A percentile compares a stretch with the other conserved stretches of the same genome.
Evolutionary conservation across 129 eudicot genomes (phyloP).

Genomic region (Tanacetum coccineum): DNA sequence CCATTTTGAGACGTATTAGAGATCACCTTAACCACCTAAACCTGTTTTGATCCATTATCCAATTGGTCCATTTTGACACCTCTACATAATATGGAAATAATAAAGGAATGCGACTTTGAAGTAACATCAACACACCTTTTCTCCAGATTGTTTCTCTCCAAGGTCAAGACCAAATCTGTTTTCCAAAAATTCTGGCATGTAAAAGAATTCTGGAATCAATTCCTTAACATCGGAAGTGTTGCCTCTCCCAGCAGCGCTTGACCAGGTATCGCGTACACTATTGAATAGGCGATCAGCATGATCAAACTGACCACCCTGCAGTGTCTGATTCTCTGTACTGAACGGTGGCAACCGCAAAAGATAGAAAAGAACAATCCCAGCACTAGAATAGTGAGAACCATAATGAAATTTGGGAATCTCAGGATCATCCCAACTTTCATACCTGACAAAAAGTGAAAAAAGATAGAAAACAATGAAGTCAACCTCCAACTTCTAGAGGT

Average conservation of each 20-base stretch:
- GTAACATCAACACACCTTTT: constrained; percentile 49
- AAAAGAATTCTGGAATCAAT: constrained; percentile 92
- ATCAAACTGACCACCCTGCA: constrained; percentile 99
- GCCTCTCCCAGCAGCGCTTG: constrained; percentile 96
- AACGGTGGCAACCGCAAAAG: constrained; percentile 93
- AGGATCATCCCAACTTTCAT: constrained; percentile 99
- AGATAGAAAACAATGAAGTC: not conserved
- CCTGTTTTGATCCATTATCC: constrained; percentile 3
- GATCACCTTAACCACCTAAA: not conserved
- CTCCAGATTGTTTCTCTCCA: constrained; percentile 99
- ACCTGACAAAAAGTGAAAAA: constrained; percentile 36
- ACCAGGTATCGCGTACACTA: constrained; percentile 86
- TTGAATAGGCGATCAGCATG: constrained; percentile 99
- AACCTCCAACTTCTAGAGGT: not conserved
- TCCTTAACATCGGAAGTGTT: constrained; percentile 98
- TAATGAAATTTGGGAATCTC: constrained; percentile 97
- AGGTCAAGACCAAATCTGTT: constrained; percentile 85
- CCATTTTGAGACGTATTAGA: not conserved
- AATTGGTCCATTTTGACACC: not conserved
- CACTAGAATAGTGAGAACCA: constrained; percentile 99
- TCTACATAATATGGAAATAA: not conserved
- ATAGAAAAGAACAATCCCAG: constrained; percentile 97
- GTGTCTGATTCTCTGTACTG: constrained; percentile 86
- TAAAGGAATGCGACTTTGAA: not conserved
- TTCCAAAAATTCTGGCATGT: constrained; percentile 92